Evolutionary conservation across 352 stramenopile species (phyloP).

Genomic region (Phytophthora crassamura): DNA sequence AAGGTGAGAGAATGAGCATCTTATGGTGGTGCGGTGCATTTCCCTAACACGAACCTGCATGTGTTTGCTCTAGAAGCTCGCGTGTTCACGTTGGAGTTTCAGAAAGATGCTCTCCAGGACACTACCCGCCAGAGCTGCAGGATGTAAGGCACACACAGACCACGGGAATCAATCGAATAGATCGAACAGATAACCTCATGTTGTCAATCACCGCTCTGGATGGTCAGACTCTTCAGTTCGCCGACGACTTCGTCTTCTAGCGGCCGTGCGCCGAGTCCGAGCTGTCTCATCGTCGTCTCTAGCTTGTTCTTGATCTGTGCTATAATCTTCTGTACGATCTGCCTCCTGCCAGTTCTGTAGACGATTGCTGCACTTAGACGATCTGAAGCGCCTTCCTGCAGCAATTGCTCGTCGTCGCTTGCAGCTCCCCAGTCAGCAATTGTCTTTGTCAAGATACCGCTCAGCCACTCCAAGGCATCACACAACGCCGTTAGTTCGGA

Average conservation of each 20-base stretch:
- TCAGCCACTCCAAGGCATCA: conserved; percentile 38
- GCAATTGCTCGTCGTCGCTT: conserved; percentile 29
- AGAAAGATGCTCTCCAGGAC: conserved; percentile 54
- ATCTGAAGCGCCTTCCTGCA: conserved; percentile 30
- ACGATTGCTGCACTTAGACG: conserved; percentile 49
- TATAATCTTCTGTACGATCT: conserved; percentile 48
- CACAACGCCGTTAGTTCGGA: conserved; percentile 15
- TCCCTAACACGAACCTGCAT: background rate
- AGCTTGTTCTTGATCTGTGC: conserved; percentile 49
- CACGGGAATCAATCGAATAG: too few species aligned
- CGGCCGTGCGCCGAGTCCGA: background rate
- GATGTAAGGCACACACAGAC: too few species aligned
- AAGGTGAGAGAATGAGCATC: conserved; percentile 48
- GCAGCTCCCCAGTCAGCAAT: conserved; percentile 29
- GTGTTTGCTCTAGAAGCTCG: conserved; percentile 58
- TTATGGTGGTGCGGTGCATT: background rate
- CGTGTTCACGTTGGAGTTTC: too few species aligned
- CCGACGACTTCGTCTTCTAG: conserved; percentile 11
- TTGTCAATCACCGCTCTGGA: conserved; percentile 20
- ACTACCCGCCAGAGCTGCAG: conserved; percentile 57
- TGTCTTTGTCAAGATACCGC: conserved; percentile 25
- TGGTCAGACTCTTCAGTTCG: conserved; percentile 20
- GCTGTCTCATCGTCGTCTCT: background rate
- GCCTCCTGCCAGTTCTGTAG: conserved; percentile 54
- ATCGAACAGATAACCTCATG: background rate